phyloP scores from a whole-genome alignment of 441 rosid species.

The Viola pubescens region DNA sequence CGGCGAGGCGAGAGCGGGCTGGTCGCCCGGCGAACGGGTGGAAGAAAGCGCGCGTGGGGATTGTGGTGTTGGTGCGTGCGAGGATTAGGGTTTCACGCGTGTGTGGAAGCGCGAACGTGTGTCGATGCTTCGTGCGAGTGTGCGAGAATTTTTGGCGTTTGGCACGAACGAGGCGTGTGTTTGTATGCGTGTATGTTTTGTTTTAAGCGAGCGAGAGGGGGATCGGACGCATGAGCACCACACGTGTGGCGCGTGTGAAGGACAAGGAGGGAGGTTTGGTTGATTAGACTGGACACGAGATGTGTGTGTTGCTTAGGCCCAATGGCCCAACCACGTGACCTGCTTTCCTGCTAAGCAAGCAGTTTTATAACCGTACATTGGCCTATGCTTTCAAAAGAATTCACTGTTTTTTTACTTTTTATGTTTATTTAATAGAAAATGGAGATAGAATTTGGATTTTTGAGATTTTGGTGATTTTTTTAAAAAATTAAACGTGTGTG shows the following conservation, averaged over 20 bases:
- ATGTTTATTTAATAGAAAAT: no score
- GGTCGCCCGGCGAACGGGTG: slow-evolving; percentile 15
- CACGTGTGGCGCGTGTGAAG: slow-evolving; percentile 42
- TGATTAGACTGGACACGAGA: slow-evolving; percentile 26
- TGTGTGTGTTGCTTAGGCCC: not conserved
- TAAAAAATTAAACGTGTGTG: no score
- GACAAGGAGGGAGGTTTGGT: not conserved
- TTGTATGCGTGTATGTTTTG: not conserved
- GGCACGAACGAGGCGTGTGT: slow-evolving; percentile 74
- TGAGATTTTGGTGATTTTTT: no score
- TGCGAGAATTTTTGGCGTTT: slow-evolving; percentile 27
- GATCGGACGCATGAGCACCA: slow-evolving; percentile 23
- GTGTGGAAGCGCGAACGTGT: slow-evolving; percentile 57
- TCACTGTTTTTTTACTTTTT: no score
- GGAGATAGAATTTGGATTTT: no score
- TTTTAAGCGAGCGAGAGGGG: slow-evolving; percentile 19
- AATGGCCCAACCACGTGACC: slow-evolving; percentile 24
- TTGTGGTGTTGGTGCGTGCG: slow-evolving; percentile 41
- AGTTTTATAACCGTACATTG: no score
- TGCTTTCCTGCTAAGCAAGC: no score
- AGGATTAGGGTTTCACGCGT: slow-evolving; percentile 58
- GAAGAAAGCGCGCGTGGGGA: slow-evolving; percentile 25
- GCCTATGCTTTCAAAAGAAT: no score
- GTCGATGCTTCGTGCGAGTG: slow-evolving; percentile 30
- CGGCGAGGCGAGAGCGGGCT: slow-evolving; percentile 32